Evolutionary conservation across 441 rosid species (phyloP), one percentile per base, ranked within the genome.

Genomic region (Croton laevigatus): DNA sequence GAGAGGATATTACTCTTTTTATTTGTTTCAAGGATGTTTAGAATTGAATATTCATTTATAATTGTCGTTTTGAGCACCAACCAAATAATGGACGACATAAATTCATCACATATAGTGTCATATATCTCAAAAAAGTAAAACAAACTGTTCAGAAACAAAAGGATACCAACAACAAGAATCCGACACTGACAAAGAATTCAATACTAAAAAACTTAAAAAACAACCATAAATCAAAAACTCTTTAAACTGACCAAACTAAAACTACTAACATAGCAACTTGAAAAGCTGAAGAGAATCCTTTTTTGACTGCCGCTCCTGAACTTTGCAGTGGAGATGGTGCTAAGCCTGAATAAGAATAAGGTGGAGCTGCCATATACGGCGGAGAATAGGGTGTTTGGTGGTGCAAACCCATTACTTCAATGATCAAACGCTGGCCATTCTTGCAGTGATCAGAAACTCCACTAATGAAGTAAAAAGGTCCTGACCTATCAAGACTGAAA

Each of bases 401-500:
- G 75, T 91, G 94, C 51, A 70, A 71, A 64, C 88, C 87, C 93
- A 91, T 90, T 13, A 94, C 98, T 32, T 85, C 88, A 1, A 90
- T 87, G 12, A 90, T 70, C 75, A 94, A 74, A n/a, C 88, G 79
- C 81, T 90, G 94, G 20, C 97, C 96, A 5, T 72, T 83, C 34
- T 64, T 82, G 84, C 98, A 94, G 71, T 88, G 98, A 20, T 55
- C 55, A 6, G 71, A 65, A 61, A 69, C 70, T 46, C 97, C 97
- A 58, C 96, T 90, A 19, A 86, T 85, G 89, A 87, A 92, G 83
- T 85, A 94, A 79, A 90, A 89, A 8, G 86, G 80, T 4, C 98
- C 98, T 12, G 97, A 82, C 78, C 84, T 83, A 65, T 89, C 90
- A 14, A 94, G 89, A 13, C 70, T 60, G 64, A 89, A 20, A 4